Percentiles rank a stretch among this genome's conserved stretches.
phyloP scores from a whole-genome alignment of 2,329 filamentous ascomycete species.

The Aspergillus ruber region DNA sequence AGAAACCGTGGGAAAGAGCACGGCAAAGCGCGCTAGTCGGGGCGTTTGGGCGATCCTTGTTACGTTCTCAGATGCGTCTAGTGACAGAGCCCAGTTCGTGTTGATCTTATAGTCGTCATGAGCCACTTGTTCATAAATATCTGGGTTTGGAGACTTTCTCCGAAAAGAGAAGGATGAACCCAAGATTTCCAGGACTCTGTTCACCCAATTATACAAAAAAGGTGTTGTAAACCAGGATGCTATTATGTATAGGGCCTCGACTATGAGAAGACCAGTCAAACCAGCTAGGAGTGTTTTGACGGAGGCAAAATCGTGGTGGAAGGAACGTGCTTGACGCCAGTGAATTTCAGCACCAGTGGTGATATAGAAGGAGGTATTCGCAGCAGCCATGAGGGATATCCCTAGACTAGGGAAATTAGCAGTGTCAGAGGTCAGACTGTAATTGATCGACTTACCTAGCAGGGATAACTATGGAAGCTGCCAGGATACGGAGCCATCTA shows the following conservation, averaged over 20 bases:
- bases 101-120: too few relatives aligned
- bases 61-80: conserved; percentile 8
- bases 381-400: conserved; percentile 26
- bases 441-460: conserved; percentile 19
- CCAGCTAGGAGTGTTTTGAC: conserved; percentile 27
- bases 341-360: conserved; percentile 31
- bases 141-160: too few relatives aligned
- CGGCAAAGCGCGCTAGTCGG: conserved; percentile 8
- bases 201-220: conserved; percentile 17
- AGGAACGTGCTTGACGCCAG: conserved; percentile 28
- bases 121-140: too few relatives aligned
- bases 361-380: conserved; percentile 29
- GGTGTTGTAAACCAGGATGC: conserved; percentile 19
- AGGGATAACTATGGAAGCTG: conserved; percentile 19
- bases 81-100: conserved; percentile 3
- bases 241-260: conserved; percentile 20
- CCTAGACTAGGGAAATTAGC: conserved; percentile 15
- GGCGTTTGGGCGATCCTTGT: conserved; percentile 4
- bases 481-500: too few relatives aligned
- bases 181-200: conserved; percentile 20
- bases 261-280: conserved; percentile 26
- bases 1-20: conserved; percentile 16
- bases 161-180: conserved; percentile 9
- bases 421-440: background rate
- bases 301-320: conserved; percentile 27